Percentiles rank a stretch among this genome's conserved stretches.
phyloP scores from a whole-genome alignment of 805 yeast genomes.

The Jamesozyma gamospora region DNA sequence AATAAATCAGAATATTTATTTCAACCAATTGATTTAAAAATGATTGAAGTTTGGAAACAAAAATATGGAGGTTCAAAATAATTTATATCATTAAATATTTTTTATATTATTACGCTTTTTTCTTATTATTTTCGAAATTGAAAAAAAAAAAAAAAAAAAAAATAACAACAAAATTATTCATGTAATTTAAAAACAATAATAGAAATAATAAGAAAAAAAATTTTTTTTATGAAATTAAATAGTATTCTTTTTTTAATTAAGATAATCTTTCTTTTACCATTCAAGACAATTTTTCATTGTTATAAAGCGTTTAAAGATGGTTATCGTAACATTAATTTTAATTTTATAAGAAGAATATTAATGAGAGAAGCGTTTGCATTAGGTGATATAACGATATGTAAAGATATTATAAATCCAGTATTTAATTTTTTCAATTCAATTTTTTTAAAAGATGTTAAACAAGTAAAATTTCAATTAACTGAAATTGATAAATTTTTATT shows the following conservation, averaged over 20 bases:
- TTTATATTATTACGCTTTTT: no score
- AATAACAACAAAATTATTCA: no score
- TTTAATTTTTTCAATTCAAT: constrained; percentile 3
- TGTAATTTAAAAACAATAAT: neutral
- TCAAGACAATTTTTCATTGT: neutral
- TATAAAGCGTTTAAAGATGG: neutral
- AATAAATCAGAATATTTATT: constrained; percentile 87
- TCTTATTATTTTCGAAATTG: no score
- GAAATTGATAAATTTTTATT: neutral
- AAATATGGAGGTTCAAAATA: constrained; percentile 64
- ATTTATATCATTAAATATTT: no score
- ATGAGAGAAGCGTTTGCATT: constrained; percentile 11
- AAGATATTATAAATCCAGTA: constrained; percentile 11
- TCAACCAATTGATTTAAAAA: constrained; percentile 80
- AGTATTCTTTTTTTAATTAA: constrained; percentile 5
- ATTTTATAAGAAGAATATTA: constrained; percentile 5
- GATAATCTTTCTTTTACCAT: constrained; percentile 5
- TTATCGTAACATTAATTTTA: constrained; percentile 1
- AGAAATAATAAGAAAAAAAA: neutral
- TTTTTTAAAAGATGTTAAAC: neutral
- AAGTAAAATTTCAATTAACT: neutral
- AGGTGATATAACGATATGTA: constrained; percentile 6
- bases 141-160: no score
- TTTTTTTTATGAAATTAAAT: neutral
- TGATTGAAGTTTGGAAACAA: constrained; percentile 75